Percentiles rank a stretch among this genome's conserved stretches.
These are phyloP conservation scores for Pichia sp. DNA, from an alignment of 1,139 yeast species.

Conservation along the genomic window DNA sequence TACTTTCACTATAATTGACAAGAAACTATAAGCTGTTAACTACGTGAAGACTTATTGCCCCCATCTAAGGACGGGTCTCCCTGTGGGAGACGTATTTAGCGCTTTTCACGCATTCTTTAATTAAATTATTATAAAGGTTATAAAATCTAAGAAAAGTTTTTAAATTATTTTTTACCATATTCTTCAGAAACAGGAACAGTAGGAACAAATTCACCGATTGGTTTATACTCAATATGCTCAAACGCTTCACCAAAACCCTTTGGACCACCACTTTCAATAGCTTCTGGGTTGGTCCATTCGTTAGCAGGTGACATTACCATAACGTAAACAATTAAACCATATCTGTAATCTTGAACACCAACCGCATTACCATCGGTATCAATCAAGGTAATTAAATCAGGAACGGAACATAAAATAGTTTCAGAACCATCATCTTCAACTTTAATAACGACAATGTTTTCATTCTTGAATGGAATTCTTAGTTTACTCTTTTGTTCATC, in stretches of 20 bases:
- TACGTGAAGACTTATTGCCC: too few species aligned
- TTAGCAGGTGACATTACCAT: background rate
- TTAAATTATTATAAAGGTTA: too few species aligned
- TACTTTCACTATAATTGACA: too few species aligned
- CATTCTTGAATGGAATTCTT: constrained; percentile 3
- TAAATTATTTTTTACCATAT: background rate
- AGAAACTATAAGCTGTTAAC: too few species aligned
- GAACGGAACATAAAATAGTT: background rate
- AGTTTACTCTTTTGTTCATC: background rate
- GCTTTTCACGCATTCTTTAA: too few species aligned
- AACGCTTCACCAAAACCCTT: background rate
- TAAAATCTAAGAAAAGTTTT: background rate
- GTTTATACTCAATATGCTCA: background rate
- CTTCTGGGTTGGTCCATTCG: background rate
- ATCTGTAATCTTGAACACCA: constrained; percentile 2
- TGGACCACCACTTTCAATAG: background rate
- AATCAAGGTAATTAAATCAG: background rate
- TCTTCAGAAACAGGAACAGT: background rate
- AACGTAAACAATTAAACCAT: constrained; percentile 5
- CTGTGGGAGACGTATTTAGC: too few species aligned
- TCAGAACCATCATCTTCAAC: background rate
- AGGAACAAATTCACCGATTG: constrained; percentile 1
- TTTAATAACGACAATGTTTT: constrained; percentile 1
- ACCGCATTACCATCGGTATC: constrained; percentile 2
- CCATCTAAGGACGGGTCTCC: too few species aligned